Evolutionary conservation across 2,329 filamentous ascomycete species (phyloP).

Genomic region (Colletotrichum ledebouriae): DNA sequence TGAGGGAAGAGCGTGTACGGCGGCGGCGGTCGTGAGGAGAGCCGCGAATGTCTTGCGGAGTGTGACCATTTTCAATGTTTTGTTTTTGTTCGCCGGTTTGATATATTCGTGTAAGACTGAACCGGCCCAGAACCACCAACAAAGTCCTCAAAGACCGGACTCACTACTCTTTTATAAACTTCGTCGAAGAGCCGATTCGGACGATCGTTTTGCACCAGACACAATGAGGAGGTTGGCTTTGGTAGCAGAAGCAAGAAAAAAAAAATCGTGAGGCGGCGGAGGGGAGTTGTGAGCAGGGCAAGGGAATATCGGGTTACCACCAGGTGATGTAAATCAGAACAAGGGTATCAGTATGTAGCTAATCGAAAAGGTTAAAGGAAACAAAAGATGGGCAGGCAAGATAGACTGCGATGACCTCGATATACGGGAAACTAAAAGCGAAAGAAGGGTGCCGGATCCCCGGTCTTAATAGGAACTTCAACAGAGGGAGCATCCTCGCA

Average conservation of each 20-base stretch:
- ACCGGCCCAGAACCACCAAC: background rate
- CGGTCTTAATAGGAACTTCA: constrained; percentile 39
- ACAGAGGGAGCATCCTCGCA: constrained; percentile 32
- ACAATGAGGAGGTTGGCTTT: constrained; percentile 31
- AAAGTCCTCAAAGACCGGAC: background rate
- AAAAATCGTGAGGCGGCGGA: constrained; percentile 19
- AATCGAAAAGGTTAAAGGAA: constrained; percentile 9
- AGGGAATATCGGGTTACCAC: constrained; percentile 26
- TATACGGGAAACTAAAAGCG: constrained; percentile 13
- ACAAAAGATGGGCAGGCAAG: constrained; percentile 9
- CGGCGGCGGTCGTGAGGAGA: constrained; percentile 45
- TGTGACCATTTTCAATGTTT: constrained; percentile 46
- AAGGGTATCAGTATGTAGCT: constrained; percentile 13
- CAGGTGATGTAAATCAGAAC: constrained; percentile 16
- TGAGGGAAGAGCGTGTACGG: constrained; percentile 26
- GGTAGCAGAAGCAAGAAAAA: constrained; percentile 17
- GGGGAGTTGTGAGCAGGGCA: constrained; percentile 31
- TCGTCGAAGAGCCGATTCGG: background rate
- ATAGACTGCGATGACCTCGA: constrained; percentile 28
- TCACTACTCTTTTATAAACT: constrained; percentile 2
- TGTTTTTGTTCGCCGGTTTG: constrained; percentile 1
- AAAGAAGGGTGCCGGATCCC: constrained; percentile 34
- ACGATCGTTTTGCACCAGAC: constrained; percentile 8
- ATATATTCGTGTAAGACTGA: background rate
- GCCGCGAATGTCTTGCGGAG: constrained; percentile 46